Evolutionary conservation across 805 yeast species (phyloP).

Genomic region (Schizosaccharomyces octosporus): DNA sequence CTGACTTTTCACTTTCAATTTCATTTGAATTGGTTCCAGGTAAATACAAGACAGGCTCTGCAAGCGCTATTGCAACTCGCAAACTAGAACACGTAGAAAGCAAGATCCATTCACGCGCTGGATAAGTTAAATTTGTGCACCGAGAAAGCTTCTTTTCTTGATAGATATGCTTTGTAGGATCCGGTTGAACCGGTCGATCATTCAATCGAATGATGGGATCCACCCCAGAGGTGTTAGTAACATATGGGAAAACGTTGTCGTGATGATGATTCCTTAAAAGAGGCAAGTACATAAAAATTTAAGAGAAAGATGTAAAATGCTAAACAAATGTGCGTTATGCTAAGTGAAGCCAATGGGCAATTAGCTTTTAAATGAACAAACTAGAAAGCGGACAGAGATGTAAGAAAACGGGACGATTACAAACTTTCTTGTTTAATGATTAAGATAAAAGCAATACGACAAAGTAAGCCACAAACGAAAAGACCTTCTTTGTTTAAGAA

Average conservation of each 20-base stretch:
- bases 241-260: neutral
- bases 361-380: no score
- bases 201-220: neutral
- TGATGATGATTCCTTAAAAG: neutral
- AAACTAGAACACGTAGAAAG: neutral
- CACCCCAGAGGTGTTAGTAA: neutral
- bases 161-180: neutral
- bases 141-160: neutral
- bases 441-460: no score
- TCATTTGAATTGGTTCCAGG: constrained; percentile 60
- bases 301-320: neutral
- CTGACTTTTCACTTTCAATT: constrained; percentile 41
- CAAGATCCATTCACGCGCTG: neutral
- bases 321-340: no score
- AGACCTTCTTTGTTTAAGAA: no score
- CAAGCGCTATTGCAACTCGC: constrained; percentile 17
- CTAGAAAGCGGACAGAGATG: no score
- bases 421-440: no score
- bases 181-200: neutral
- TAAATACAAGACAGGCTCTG: constrained; percentile 56
- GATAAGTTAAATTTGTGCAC: neutral
- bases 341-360: no score
- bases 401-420: no score
- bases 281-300: neutral
- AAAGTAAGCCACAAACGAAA: no score